phyloP scores from a whole-genome alignment of 495 filamentous ascomycete genomes.

The Penicillium argentinense region DNA sequence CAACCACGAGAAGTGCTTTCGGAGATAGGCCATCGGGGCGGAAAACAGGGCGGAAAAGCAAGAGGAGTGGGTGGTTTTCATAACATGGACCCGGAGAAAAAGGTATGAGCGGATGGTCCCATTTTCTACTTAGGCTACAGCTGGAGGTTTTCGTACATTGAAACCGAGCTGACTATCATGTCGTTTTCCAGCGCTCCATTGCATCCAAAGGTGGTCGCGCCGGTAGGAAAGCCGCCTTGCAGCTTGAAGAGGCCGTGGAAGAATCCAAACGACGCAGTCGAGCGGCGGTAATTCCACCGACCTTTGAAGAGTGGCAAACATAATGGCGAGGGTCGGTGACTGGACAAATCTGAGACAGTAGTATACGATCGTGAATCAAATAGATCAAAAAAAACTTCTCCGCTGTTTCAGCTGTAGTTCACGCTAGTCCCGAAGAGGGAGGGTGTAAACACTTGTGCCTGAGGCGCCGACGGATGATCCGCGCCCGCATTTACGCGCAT shows the following conservation, averaged over 20 bases:
- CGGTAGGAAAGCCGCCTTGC: constrained; percentile 9
- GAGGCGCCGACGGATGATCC: constrained; percentile 10
- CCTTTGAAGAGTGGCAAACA: constrained; percentile 27
- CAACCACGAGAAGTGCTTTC: constrained; percentile 57
- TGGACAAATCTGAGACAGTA: too few species aligned
- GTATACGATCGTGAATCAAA: too few species aligned
- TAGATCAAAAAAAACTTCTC: too few species aligned
- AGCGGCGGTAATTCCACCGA: constrained; percentile 22
- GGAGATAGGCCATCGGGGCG: constrained; percentile 52
- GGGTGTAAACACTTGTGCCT: constrained; percentile 27
- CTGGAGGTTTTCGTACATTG: background rate
- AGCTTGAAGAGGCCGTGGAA: constrained; percentile 6
- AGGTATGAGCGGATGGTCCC: constrained; percentile 34
- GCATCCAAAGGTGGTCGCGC: constrained; percentile 55
- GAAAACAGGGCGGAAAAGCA: constrained; percentile 38
- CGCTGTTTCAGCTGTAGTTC: too few species aligned
- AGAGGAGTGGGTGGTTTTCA: constrained; percentile 28
- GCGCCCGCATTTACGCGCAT: constrained; percentile 7
- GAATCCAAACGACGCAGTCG: constrained; percentile 11
- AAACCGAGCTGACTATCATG: too few species aligned
- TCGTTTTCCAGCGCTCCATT: constrained; percentile 48
- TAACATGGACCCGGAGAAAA: constrained; percentile 45
- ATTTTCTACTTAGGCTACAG: background rate
- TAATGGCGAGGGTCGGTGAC: background rate
- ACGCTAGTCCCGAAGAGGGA: constrained; percentile 24